Percentiles rank a stretch among this genome's conserved stretches.
Evolutionary conservation across 306 rosid species (phyloP).

Genomic region (Luffa aegyptiaca): DNA sequence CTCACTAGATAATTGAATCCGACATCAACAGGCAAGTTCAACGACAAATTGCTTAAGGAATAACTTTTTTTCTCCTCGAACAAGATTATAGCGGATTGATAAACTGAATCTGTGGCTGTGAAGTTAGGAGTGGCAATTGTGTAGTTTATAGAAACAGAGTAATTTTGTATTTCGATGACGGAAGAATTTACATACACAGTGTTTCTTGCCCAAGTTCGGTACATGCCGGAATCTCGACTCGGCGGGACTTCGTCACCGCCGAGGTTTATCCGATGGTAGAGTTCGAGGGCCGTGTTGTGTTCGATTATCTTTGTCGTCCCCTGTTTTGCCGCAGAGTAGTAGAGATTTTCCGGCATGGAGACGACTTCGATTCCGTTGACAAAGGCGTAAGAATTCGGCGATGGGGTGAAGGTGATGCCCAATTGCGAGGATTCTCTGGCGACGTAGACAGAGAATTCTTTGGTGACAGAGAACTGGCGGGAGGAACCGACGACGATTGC

Average conservation of each 20-base stretch:
- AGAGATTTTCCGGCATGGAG: constrained; percentile 60
- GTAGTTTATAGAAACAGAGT: neutral
- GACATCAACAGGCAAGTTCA: constrained; percentile 9
- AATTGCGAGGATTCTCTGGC: constrained; percentile 15
- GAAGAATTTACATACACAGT: rapidly evolving
- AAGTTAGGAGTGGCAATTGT: neutral
- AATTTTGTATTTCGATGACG: rapidly evolving
- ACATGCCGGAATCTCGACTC: constrained; percentile 18
- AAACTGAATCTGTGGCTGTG: constrained; percentile 15
- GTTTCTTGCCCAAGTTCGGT: neutral
- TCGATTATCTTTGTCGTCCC: neutral
- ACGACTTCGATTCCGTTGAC: constrained; percentile 63
- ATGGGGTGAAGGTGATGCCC: constrained; percentile 33
- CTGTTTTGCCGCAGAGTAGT: constrained; percentile 10
- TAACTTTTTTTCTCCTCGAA: neutral
- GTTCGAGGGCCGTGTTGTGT: constrained; percentile 17
- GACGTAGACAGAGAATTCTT: constrained; percentile 34
- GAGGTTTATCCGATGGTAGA: constrained; percentile 14
- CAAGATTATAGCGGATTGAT: neutral
- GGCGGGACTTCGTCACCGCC: neutral
- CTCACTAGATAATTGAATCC: constrained; percentile 20
- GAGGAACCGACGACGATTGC: constrained; percentile 18
- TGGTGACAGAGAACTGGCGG: neutral
- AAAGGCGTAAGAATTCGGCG: constrained; percentile 33
- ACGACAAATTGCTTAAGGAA: neutral